These are phyloP conservation scores for Xylariaceae sp. DNA, from an alignment of 2,329 filamentous ascomycete genomes.

Conservation along the genomic window DNA sequence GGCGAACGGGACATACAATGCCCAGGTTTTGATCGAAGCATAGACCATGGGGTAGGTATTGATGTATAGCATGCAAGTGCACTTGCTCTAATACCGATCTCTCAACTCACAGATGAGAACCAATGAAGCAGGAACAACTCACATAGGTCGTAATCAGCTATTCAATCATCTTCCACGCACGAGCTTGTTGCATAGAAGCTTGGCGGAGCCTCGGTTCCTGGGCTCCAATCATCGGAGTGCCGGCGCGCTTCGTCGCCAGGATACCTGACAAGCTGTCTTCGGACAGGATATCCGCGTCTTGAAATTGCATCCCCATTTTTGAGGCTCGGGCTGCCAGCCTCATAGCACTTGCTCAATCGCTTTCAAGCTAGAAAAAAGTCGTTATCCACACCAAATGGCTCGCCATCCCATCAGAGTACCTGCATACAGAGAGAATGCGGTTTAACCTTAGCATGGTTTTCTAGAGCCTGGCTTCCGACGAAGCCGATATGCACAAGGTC, in stretches of 20 bases:
- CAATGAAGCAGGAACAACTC: too few species aligned
- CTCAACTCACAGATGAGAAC: too few species aligned
- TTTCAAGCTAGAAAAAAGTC: constrained; percentile 1
- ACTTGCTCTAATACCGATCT: too few species aligned
- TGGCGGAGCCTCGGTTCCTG: constrained; percentile 4
- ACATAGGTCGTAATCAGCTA: too few species aligned
- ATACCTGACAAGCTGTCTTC: neutral
- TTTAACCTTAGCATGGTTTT: neutral
- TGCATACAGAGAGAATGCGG: neutral
- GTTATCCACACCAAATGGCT: constrained; percentile 4
- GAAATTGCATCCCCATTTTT: neutral
- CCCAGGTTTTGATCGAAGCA: too few species aligned
- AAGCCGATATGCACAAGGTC: neutral
- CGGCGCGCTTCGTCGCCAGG: neutral
- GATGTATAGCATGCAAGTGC: too few species aligned
- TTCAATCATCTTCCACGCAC: too few species aligned
- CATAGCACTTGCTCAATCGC: constrained; percentile 1
- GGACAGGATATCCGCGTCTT: neutral
- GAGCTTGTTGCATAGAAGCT: too few species aligned
- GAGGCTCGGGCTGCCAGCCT: neutral
- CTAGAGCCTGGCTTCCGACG: neutral
- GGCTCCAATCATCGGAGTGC: neutral
- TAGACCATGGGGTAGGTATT: too few species aligned
- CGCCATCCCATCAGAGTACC: neutral
- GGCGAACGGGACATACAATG: too few species aligned